These are phyloP conservation scores for Lyophyllum semitale DNA, from an alignment of 768 basidiomycete genomes.

Conservation along the genomic window DNA sequence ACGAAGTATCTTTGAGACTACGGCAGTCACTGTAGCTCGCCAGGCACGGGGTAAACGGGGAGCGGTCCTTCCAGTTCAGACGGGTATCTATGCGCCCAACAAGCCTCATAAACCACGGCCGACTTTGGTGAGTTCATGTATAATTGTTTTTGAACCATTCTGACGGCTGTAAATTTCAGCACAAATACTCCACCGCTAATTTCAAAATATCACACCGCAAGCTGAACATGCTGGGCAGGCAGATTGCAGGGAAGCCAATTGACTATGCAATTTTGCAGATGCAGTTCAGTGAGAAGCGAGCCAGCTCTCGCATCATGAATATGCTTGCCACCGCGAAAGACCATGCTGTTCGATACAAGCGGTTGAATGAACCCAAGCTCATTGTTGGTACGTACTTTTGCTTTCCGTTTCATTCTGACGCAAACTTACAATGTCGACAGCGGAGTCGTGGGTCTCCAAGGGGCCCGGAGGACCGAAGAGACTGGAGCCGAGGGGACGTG, in stretches of 20 bases:
- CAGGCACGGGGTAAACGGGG: slow-evolving; percentile 1
- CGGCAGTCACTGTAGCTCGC: slow-evolving; percentile 17
- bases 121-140: slow-evolving; percentile 24
- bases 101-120: slow-evolving; percentile 25
- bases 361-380: slow-evolving; percentile 68
- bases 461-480: slow-evolving; percentile 63
- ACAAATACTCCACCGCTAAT: slow-evolving; percentile 89
- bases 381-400: slow-evolving; percentile 71
- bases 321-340: slow-evolving; percentile 87
- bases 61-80: background rate
- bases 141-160: background rate
- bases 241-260: slow-evolving; percentile 89
- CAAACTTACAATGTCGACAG: slow-evolving; percentile 38
- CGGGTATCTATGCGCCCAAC: slow-evolving; percentile 11
- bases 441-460: slow-evolving; percentile 94
- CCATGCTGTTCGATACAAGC: slow-evolving; percentile 80
- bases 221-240: slow-evolving; percentile 82
- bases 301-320: slow-evolving; percentile 81
- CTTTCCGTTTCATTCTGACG: background rate
- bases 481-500: slow-evolving; percentile 83
- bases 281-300: slow-evolving; percentile 94
- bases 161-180: slow-evolving; percentile 44
- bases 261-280: slow-evolving; percentile 96
- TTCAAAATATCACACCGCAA: slow-evolving; percentile 96
- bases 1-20: slow-evolving; percentile 51